Evolutionary conservation across 257 asterid species (phyloP).

Genomic region (Fraxinus cuspidata): DNA sequence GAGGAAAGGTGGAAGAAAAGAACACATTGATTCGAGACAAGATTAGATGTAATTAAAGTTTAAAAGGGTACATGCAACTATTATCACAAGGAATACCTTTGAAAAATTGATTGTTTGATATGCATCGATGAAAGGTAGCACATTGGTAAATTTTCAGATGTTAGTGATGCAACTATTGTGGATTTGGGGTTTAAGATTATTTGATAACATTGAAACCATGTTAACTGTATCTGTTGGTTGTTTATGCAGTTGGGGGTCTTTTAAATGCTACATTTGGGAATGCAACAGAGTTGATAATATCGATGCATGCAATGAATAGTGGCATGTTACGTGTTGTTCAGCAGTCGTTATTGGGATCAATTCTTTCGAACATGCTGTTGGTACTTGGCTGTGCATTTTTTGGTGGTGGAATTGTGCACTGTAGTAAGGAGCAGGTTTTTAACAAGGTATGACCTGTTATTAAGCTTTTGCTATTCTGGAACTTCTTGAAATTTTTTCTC

Average conservation of each 20-base stretch:
- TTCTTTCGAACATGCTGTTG: slow-evolving; percentile 72
- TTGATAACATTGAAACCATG: background rate
- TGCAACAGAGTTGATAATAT: slow-evolving; percentile 85
- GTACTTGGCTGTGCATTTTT: slow-evolving; percentile 93
- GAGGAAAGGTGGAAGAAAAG: background rate
- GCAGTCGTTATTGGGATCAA: slow-evolving; percentile 79
- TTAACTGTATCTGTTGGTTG: background rate
- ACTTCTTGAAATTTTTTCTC: no score
- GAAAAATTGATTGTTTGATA: background rate
- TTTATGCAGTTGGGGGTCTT: slow-evolving; percentile 80
- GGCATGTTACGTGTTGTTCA: slow-evolving; percentile 85
- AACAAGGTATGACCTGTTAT: slow-evolving; percentile 24
- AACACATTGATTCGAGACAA: background rate
- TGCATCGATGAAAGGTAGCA: background rate
- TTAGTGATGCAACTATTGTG: background rate
- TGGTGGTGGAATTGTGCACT: slow-evolving; percentile 74
- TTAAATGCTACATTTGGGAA: slow-evolving; percentile 88
- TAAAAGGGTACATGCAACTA: background rate
- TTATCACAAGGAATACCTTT: background rate
- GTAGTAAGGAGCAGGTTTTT: slow-evolving; percentile 53
- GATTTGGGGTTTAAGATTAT: background rate
- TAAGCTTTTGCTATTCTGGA: background rate
- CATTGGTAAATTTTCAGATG: background rate
- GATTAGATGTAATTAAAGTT: background rate
- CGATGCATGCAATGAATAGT: slow-evolving; percentile 63